These are phyloP conservation scores for Amphicarpaea edgeworthii DNA, from an alignment of 306 rosid genomes.

Conservation along the genomic window DNA sequence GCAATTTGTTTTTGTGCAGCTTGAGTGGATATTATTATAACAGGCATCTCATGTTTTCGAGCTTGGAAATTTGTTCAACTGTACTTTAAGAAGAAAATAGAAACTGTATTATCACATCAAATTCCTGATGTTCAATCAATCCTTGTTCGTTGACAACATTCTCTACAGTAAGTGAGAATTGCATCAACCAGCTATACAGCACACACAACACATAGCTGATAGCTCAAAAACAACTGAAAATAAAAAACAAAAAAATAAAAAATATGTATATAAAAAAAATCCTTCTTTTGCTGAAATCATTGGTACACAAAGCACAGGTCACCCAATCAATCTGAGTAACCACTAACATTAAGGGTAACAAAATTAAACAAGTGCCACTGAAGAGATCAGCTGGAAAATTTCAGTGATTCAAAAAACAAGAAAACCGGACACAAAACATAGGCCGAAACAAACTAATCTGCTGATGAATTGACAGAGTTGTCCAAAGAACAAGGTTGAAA, in stretches of 20 bases:
- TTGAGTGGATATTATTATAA: slow-evolving; percentile 23
- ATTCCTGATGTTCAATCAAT: slow-evolving; percentile 25
- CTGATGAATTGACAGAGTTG: slow-evolving; percentile 6
- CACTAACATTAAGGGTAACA: not conserved
- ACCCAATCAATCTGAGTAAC: slow-evolving; percentile 31
- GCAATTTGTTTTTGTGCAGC: not conserved
- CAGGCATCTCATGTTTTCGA: not conserved
- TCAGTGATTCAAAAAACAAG: slow-evolving; percentile 17
- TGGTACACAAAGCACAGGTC: slow-evolving; percentile 9
- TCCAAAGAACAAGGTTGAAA: not conserved
- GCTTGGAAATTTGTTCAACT: slow-evolving; percentile 10
- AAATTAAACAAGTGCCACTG: slow-evolving; percentile 15
- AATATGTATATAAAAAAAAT: not conserved
- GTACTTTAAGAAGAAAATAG: slow-evolving; percentile 5
- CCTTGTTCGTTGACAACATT: not conserved
- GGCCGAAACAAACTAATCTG: slow-evolving; percentile 28
- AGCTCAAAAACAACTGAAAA: slow-evolving; percentile 39
- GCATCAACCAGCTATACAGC: slow-evolving; percentile 32
- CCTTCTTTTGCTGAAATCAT: slow-evolving; percentile 8
- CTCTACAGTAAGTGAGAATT: slow-evolving; percentile 17
- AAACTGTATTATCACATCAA: slow-evolving; percentile 20
- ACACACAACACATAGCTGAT: slow-evolving; percentile 32
- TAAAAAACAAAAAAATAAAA: not conserved
- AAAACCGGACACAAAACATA: slow-evolving; percentile 23
- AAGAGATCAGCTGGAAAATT: slow-evolving; percentile 50